Evolutionary conservation across 2,329 filamentous ascomycete species (phyloP).

Genomic region (Chlorencoelia australis): DNA sequence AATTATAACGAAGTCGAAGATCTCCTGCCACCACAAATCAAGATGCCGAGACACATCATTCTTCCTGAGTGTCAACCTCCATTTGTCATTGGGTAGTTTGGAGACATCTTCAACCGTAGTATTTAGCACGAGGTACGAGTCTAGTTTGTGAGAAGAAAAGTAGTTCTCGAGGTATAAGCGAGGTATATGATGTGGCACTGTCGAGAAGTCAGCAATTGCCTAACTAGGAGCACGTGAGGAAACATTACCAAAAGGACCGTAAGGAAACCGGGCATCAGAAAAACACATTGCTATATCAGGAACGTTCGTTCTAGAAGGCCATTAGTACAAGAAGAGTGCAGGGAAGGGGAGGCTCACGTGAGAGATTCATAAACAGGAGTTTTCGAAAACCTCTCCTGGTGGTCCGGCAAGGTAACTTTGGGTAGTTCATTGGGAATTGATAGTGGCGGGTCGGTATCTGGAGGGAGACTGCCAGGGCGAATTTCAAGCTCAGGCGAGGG

Average conservation of each 20-base stretch:
- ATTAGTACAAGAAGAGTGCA: not conserved
- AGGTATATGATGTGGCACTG: slow-evolving; percentile 43
- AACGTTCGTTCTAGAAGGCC: slow-evolving; percentile 40
- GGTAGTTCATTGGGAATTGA: slow-evolving; percentile 35
- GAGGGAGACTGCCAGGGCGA: slow-evolving; percentile 34
- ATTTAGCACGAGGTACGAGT: slow-evolving; percentile 36
- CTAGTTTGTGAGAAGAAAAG: slow-evolving; percentile 39
- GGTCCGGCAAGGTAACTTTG: slow-evolving; percentile 29
- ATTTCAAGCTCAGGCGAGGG: slow-evolving; percentile 29
- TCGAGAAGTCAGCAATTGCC: too few species aligned
- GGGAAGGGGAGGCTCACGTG: slow-evolving; percentile 31
- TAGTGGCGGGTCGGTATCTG: slow-evolving; percentile 37
- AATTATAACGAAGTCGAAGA: slow-evolving; percentile 60
- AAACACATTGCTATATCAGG: slow-evolving; percentile 47
- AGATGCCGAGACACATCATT: slow-evolving; percentile 34
- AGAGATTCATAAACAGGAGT: slow-evolving; percentile 43
- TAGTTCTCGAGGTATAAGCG: slow-evolving; percentile 47
- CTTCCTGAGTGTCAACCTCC: slow-evolving; percentile 39
- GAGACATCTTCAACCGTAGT: slow-evolving; percentile 43
- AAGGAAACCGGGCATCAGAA: slow-evolving; percentile 41
- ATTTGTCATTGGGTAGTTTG: slow-evolving; percentile 27
- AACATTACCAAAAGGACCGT: slow-evolving; percentile 47
- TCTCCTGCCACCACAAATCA: slow-evolving; percentile 45
- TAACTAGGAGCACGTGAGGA: too few species aligned
- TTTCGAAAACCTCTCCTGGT: slow-evolving; percentile 35